Evolutionary conservation across 257 asterid species (phyloP), one percentile per base, ranked within the genome.

Genomic region (Nicotiana noctiflora): DNA sequence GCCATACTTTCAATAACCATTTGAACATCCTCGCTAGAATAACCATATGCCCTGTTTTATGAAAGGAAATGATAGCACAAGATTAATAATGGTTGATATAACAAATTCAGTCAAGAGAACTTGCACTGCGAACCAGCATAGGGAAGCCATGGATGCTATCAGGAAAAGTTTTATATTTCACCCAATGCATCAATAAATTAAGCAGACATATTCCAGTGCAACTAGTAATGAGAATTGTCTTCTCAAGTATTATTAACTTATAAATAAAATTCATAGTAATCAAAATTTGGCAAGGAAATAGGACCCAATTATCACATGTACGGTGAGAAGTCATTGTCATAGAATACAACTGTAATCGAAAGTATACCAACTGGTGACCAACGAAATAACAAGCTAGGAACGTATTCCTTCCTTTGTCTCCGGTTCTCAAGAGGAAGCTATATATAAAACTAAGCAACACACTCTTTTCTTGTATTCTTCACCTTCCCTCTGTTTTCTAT

Each of bases 1-100:
- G 99, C 99, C 99, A 96, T 96, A 79, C 96, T 82, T 90, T 96
- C 99, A 83, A 96, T 96, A 79, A 96, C 97, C 98, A 96, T 96
- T 87, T 96, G 99, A 81, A 96, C 99, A 88, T 96, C 99, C 95
- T 96, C 99, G 84, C 97, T 96, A 64, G 99, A 96, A 88, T 96
- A 96, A 70, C 98, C 99, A 87, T 68, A 91, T 8, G 98, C 98
- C 93, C 99, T 96, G 88, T 87, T 84, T 79, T 67, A 63, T 75
- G 81, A 79, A 27, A 72, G 76, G 84, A 60, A 46, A 17, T 79
- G 85, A 40, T 81, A 52, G 53, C 44, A 84, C 78, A 72, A 64
- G 57, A 56, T 40, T 79, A 81, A 68, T 49, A 51, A 66, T 56
- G 81, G 59, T 65, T 21, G 56, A 29, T 51, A 75, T 18, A 14